Base-by-base conservation (phyloP, 2,329 filamentous ascomycete species). In the Colletotrichum scovillei region DNA sequence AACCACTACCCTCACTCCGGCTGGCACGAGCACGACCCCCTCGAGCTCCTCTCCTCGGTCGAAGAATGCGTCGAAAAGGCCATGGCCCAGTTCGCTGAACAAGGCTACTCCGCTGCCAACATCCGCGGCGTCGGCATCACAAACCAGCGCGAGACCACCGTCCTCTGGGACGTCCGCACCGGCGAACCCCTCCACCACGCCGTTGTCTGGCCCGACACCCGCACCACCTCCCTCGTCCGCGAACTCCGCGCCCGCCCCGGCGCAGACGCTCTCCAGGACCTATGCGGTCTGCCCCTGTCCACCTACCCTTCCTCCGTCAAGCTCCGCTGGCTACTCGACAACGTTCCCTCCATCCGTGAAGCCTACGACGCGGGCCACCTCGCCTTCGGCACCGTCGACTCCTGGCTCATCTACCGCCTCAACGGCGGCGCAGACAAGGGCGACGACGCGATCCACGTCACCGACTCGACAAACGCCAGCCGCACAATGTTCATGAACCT, bases 401-500 rank as follows among this genome's bases (percentile, higher is more conserved):
- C 93, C 2, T 98, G 95, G 95, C 87, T 98, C 71, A 89, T 97
- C 67, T 97, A 94, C 85, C 92, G 92, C 78, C 89, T 98, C 63
- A 95, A 97, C 79, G 94, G 94, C 70, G 92, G 93, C 63, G 87
- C 86, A 38, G 87, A 90, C 72, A 90, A 88, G 64, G 84, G 85
- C 69, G 80, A 77, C n/a, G 79, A 78, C 19, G 89, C 91, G 62
- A 83, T 95, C 56, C 92, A 94, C 79, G 94, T 97, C 71, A 97
- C 95, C 0, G 95, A 98, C 81, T 91, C 92, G 60, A 95, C 94
- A 74, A 98, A 98, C 81, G 95, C 95, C 24, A 96, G 93, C 66
- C 88, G 95, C 79, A 98, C 95, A 74, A 97, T 97, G 95, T 97
- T 98, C 83, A 95, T 97, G 92, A 95, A 97, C 83, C 87, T 98